These are phyloP conservation scores for Magnusiomyces paraingens DNA, from an alignment of 1,139 yeast genomes.

Conservation along the genomic window DNA sequence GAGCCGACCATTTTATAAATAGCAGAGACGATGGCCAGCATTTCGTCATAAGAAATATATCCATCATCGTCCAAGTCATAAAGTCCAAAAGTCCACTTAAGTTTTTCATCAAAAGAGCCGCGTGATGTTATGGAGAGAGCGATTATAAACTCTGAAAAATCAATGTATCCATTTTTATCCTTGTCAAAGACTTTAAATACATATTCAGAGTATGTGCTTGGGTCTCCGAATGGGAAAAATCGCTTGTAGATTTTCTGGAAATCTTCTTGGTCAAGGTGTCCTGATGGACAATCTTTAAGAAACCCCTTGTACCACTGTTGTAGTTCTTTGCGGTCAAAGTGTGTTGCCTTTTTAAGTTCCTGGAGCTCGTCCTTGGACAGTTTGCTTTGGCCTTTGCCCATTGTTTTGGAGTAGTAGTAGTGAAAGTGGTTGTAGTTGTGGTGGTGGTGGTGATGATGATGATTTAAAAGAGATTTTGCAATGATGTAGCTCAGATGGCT, in stretches of 20 bases:
- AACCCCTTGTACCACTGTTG: constrained; percentile 99
- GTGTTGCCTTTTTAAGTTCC: constrained; percentile 76
- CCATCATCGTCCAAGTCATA: constrained; percentile 83
- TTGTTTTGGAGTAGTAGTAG: constrained; percentile 25
- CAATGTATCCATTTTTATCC: constrained; percentile 74
- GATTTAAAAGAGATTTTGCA: background rate
- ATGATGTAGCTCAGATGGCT: background rate
- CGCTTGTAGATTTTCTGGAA: constrained; percentile 90
- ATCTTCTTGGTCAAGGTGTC: constrained; percentile 80
- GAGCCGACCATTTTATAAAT: constrained; percentile 95
- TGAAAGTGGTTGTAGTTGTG: background rate
- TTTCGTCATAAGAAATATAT: constrained; percentile 63
- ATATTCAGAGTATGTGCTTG: constrained; percentile 81
- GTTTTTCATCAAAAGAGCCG: constrained; percentile 80
- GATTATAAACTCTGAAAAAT: constrained; percentile 86
- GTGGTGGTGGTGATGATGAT: background rate
- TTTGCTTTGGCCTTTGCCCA: constrained; percentile 96
- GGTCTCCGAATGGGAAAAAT: constrained; percentile 98
- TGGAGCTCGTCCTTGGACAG: constrained; percentile 85
- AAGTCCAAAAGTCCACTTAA: constrained; percentile 73
- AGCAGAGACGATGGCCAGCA: constrained; percentile 71
- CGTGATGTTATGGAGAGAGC: constrained; percentile 85
- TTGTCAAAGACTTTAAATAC: constrained; percentile 85
- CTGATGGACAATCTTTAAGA: constrained; percentile 86
- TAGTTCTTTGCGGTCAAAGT: constrained; percentile 86